These are phyloP conservation scores for Dissophora ornata DNA, from an alignment of 192 early-diverging fungal species.

Conservation along the genomic window DNA sequence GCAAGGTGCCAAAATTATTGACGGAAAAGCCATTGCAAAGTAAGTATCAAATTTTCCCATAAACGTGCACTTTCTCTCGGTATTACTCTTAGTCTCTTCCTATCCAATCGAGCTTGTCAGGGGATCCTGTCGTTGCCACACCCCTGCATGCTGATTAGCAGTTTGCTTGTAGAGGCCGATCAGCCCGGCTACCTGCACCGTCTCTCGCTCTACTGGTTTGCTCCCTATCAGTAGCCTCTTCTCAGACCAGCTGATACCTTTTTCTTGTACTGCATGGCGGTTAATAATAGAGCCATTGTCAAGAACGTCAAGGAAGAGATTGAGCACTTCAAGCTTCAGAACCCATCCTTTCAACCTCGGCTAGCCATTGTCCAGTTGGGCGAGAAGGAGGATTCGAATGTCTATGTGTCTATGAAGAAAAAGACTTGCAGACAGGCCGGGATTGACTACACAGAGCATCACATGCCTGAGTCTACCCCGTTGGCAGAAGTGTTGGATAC, in stretches of 20 bases:
- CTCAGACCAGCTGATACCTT: no score
- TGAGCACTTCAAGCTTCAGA: conserved; percentile 64
- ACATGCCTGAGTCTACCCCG: conserved; percentile 28
- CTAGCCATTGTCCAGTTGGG: conserved; percentile 95
- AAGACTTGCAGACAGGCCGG: conserved; percentile 86
- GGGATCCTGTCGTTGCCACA: not conserved
- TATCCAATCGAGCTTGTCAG: no score
- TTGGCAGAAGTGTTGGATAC: conserved; percentile 67
- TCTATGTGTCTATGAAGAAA: conserved; percentile 94
- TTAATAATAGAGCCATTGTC: conserved; percentile 71
- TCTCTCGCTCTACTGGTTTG: no score
- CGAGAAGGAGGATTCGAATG: conserved; percentile 89
- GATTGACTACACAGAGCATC: conserved; percentile 29
- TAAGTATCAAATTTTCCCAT: conserved; percentile 51
- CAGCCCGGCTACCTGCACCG: no score
- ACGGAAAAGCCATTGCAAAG: conserved; percentile 86
- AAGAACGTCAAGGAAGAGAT: conserved; percentile 77
- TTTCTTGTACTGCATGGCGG: no score
- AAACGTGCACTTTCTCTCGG: no score
- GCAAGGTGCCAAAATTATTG: conserved; percentile 68
- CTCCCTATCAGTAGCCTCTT: no score
- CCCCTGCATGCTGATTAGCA: not conserved
- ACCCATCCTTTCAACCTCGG: conserved; percentile 83
- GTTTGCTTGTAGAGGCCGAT: no score
- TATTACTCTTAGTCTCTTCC: no score